Evolutionary conservation across 2,329 filamentous ascomycete genomes (phyloP).

Genomic region (Penicillium brevicompactum): DNA sequence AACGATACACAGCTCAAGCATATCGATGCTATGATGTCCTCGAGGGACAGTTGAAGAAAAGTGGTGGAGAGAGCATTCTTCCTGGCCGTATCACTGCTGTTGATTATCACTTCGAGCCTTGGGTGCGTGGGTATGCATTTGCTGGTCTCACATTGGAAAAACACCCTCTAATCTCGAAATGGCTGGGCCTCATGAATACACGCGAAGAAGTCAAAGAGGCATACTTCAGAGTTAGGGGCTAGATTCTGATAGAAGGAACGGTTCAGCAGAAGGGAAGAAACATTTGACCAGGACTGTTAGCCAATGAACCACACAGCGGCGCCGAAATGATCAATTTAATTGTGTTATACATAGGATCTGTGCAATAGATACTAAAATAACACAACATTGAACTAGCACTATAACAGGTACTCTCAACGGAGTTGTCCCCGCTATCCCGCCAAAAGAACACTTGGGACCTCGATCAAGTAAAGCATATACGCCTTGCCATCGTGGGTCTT

Average conservation of each 20-base stretch:
- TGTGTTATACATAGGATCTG: too few relatives aligned
- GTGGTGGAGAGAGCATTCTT: slow-evolving; percentile 40
- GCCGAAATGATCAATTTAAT: neutral
- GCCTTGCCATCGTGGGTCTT: slow-evolving; percentile 14
- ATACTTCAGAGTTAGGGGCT: slow-evolving; percentile 36
- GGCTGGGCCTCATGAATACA: slow-evolving; percentile 39
- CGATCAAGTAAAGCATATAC: slow-evolving; percentile 14
- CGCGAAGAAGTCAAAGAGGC: slow-evolving; percentile 44
- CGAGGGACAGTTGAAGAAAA: slow-evolving; percentile 45
- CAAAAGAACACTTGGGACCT: slow-evolving; percentile 14
- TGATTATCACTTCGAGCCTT: slow-evolving; percentile 47
- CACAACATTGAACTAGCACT: neutral
- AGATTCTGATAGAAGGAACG: neutral
- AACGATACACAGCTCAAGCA: slow-evolving; percentile 43
- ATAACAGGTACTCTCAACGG: neutral
- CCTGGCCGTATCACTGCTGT: slow-evolving; percentile 41
- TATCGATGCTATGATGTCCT: slow-evolving; percentile 47
- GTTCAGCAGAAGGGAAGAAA: too few relatives aligned
- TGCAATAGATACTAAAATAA: neutral
- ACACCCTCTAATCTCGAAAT: slow-evolving; percentile 44
- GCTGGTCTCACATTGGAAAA: slow-evolving; percentile 44
- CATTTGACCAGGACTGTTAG: neutral
- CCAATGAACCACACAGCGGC: neutral
- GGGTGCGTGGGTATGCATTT: slow-evolving; percentile 42
- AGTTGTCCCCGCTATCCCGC: neutral